Conservation (phyloP, 169 alveolate genomes). For the Babesia caballi region DNA sequence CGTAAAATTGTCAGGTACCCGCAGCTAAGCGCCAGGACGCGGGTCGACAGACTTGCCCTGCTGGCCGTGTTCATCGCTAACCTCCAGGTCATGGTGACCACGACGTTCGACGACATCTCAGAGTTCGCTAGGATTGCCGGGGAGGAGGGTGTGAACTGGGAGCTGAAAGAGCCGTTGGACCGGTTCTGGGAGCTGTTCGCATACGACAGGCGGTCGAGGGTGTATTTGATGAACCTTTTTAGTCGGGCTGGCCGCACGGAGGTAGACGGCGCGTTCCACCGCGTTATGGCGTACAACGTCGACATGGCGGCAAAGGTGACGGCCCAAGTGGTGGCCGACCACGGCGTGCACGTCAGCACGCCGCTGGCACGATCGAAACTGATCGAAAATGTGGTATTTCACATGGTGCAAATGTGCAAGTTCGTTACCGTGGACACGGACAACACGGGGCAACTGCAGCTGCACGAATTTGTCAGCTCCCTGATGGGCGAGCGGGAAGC, state of each 20-base stretch:
- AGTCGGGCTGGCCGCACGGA: neutral
- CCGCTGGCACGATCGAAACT: constrained; percentile 5
- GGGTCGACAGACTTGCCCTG: constrained; percentile 4
- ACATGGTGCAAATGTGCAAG: constrained; percentile 25
- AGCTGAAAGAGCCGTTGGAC: neutral
- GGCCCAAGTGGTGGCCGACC: neutral
- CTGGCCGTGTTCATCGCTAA: constrained; percentile 23
- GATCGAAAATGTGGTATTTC: neutral
- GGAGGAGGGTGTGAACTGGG: neutral
- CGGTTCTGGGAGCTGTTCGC: constrained; percentile 14
- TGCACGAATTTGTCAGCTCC: constrained; percentile 2
- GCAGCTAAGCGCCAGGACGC: neutral
- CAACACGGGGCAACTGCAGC: constrained; percentile 7
- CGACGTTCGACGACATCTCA: neutral
- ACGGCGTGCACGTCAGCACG: neutral
- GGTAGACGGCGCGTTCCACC: neutral
- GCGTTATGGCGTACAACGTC: constrained; percentile 1
- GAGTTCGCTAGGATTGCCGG: constrained; percentile 2
- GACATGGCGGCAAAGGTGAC: constrained; percentile 3
- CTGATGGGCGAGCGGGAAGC: neutral
- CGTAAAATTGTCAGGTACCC: neutral
- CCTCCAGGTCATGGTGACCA: constrained; percentile 12
- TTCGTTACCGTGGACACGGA: neutral
- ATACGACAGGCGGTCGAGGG: neutral
- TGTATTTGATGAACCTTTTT: neutral